A percentile compares a stretch with the other conserved stretches of the same genome.
phyloP scores from a whole-genome alignment of 805 yeast species.

The Trichomonascus vanleenenianus region DNA sequence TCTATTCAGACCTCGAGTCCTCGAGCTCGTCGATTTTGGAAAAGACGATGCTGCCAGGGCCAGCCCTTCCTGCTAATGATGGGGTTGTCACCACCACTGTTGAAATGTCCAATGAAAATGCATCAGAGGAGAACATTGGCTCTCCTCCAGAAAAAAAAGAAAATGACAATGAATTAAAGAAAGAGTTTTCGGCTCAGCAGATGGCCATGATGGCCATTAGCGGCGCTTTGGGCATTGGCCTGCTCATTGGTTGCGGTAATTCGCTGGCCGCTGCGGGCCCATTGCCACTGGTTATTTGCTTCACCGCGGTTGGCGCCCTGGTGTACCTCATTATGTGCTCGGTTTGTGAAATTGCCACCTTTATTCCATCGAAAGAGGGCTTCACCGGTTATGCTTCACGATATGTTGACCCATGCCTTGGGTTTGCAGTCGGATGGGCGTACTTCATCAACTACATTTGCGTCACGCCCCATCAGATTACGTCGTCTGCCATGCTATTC shows the following conservation, averaged over 20 bases:
- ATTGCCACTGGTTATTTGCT: conserved; percentile 54
- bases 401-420: conserved; percentile 68
- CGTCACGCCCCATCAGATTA: conserved; percentile 75
- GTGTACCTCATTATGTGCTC: conserved; percentile 2
- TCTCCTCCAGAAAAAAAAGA: no score
- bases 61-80: no score
- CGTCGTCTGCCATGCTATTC: conserved; percentile 68
- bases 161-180: background rate
- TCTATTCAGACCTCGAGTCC: no score
- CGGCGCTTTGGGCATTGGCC: conserved; percentile 75
- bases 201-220: conserved; percentile 73
- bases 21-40: no score
- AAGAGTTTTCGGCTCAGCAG: conserved; percentile 53
- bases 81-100: no score
- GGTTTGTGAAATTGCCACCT: conserved; percentile 62
- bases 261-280: conserved; percentile 65
- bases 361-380: conserved; percentile 69
- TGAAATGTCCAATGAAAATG: no score
- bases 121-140: no score
- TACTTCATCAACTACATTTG: conserved; percentile 71
- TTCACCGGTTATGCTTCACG: conserved; percentile 68
- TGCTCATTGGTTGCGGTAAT: conserved; percentile 65
- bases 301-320: conserved; percentile 25
- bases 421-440: conserved; percentile 71
- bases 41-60: no score